Evolutionary conservation across 495 filamentous ascomycete species (phyloP), one percentile per base, ranked within the genome.

Genomic region (Hyaloscypha hepaticicola): DNA sequence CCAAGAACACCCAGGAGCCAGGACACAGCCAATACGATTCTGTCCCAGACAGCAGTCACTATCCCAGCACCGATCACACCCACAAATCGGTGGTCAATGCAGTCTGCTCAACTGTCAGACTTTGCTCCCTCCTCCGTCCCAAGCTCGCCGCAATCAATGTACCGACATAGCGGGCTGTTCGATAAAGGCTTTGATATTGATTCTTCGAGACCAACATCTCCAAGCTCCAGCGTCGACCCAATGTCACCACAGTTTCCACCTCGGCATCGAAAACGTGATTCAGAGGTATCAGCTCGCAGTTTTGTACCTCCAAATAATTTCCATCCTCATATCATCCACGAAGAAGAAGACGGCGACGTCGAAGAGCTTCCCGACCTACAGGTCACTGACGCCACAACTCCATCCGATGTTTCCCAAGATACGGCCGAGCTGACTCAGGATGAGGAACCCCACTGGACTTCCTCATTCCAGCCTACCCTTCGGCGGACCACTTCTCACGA

Each of bases 101-200:
- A 89, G 53, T 88, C 89, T 8, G 80, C 79, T 26, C 77, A 70
- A 33, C 58, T 80, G 6, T 85, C 88, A n/a, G 87, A 89, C 22
- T 80, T 84, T 65, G 77, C 82, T 31, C 70, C 70, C 0, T 92
- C 91, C 11, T 94, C 93, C 0, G 77, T 87, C n/a, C 86, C 92
- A 4, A 92, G 86, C 71, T 96, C 93, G 2, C 93, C 94, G 4
- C 82, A 82, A 26, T 94, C 92, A 2, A 86, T 81, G 19, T 88
- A 87, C 71, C 83, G 87, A 16, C 86, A 86, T 24, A 89, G 91
- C 8, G 88, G 85, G 0, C 77, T 97, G 51, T 97, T 96, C 69
- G 93, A 97, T 61, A 77, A 77, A 55, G 77, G 82, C 33, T 61
- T 82, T 52, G 75, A 74, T 9, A 72, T 77, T 24, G 83, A 86